A percentile compares a stretch with the other conserved stretches of the same genome.
Conservation (phyloP, 192 early-diverging fungal species). For the Linnemannia elongata region DNA sequence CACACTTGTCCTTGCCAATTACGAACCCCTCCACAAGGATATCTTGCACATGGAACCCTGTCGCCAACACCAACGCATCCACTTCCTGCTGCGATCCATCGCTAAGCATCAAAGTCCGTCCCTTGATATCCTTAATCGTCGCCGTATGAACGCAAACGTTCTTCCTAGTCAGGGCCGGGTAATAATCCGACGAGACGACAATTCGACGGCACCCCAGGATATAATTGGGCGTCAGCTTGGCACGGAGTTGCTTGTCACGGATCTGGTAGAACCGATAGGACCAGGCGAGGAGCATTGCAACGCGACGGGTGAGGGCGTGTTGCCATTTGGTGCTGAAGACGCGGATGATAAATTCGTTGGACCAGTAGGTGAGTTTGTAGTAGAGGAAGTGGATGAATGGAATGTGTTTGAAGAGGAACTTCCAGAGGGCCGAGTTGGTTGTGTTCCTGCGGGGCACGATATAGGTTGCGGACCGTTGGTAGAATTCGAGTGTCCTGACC, state of each 20-base stretch:
- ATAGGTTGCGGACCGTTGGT: conserved; percentile 60
- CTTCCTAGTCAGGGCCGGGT: conserved; percentile 28
- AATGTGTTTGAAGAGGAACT: conserved; percentile 37
- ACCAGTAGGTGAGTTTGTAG: conserved; percentile 8
- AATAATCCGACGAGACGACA: conserved; percentile 22
- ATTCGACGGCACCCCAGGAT: conserved; percentile 50
- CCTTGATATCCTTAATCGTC: conserved; percentile 18
- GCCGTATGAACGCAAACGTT: conserved; percentile 18
- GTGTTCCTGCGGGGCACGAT: conserved; percentile 27
- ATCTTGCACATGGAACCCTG: conserved; percentile 57
- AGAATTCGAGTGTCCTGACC: conserved; percentile 48
- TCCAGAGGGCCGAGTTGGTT: conserved; percentile 27
- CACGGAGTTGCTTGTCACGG: conserved; percentile 20
- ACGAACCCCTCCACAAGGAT: conserved; percentile 19
- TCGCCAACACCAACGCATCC: conserved; percentile 61
- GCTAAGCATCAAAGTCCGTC: conserved; percentile 16
- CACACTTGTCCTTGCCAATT: conserved; percentile 30
- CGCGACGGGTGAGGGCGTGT: background rate
- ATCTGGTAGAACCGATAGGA: conserved; percentile 4
- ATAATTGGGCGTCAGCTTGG: conserved; percentile 54
- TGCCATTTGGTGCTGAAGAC: conserved; percentile 9
- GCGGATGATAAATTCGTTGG: background rate
- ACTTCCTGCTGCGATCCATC: conserved; percentile 38
- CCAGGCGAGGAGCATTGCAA: conserved; percentile 3
- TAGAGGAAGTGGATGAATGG: conserved; percentile 30